Conservation (phyloP, 2,329 filamentous ascomycete genomes). For the Neonectria faginata region DNA sequence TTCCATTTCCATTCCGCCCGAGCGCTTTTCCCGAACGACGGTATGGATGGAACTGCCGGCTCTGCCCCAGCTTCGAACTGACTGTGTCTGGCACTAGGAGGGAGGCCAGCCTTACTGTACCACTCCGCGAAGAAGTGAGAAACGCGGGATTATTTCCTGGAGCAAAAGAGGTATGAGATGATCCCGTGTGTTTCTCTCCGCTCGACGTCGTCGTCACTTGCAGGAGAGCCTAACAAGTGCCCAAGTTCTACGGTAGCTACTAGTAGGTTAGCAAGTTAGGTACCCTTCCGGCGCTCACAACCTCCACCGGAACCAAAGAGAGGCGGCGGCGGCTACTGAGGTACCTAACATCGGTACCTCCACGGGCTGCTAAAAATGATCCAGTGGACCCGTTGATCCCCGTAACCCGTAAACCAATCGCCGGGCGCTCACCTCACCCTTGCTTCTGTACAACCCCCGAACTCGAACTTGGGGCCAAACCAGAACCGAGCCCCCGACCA, state of each 20-base stretch:
- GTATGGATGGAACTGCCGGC: not conserved
- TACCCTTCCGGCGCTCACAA: not conserved
- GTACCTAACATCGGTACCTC: not conserved
- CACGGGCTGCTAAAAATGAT: constrained; percentile 6
- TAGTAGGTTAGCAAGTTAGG: not conserved
- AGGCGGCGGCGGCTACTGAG: constrained; percentile 1
- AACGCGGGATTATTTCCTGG: not conserved
- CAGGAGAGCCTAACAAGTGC: not conserved
- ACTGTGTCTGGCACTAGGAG: not conserved
- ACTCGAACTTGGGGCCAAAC: constrained; percentile 19
- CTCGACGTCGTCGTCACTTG: constrained; percentile 1
- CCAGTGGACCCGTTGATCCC: not conserved
- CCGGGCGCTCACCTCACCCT: constrained; percentile 22
- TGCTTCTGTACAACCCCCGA: constrained; percentile 14
- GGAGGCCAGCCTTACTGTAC: not conserved
- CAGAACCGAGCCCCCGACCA: constrained; percentile 24
- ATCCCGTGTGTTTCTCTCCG: not conserved
- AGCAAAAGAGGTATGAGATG: no score
- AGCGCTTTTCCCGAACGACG: not conserved
- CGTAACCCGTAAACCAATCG: constrained; percentile 10
- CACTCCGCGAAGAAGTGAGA: not conserved
- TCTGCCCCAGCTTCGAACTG: not conserved
- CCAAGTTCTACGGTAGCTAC: no score
- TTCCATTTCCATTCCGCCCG: constrained; percentile 3
- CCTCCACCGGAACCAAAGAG: not conserved